Evolutionary conservation across 257 asterid genomes (phyloP).

Genomic region (Gynochthodes officinalis): DNA sequence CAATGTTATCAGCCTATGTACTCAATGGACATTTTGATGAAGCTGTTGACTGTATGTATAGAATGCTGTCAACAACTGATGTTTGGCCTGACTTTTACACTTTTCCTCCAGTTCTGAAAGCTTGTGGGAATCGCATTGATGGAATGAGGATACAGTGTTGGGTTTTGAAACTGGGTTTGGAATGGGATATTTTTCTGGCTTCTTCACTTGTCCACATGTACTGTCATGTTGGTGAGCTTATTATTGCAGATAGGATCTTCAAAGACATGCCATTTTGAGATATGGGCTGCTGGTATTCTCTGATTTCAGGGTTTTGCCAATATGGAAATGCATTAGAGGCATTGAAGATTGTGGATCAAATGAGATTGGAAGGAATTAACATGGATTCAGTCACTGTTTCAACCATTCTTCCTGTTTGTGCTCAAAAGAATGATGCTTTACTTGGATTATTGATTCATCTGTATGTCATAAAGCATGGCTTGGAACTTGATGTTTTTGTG

Average conservation of each 20-base stretch:
- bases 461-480: constrained; percentile 57
- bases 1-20: constrained; percentile 68
- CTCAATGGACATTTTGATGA: constrained; percentile 43
- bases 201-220: constrained; percentile 82
- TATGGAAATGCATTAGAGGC: constrained; percentile 55
- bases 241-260: constrained; percentile 47
- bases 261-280: constrained; percentile 71
- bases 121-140: constrained; percentile 49
- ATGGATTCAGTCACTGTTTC: constrained; percentile 69
- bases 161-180: constrained; percentile 57
- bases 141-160: constrained; percentile 64
- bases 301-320: constrained; percentile 77
- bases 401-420: constrained; percentile 62
- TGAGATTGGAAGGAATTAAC: constrained; percentile 54
- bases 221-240: constrained; percentile 52
- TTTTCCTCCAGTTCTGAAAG: constrained; percentile 65
- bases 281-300: constrained; percentile 83
- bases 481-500: constrained; percentile 59
- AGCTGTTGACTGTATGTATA: constrained; percentile 49
- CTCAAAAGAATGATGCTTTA: constrained; percentile 45
- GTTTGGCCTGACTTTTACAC: constrained; percentile 73
- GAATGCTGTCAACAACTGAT: constrained; percentile 51
- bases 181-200: constrained; percentile 81
- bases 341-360: constrained; percentile 42
- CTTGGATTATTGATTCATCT: constrained; percentile 55